phyloP scores from a whole-genome alignment of 2,329 filamentous ascomycete species.

The Pestalotiopsis sp. region DNA sequence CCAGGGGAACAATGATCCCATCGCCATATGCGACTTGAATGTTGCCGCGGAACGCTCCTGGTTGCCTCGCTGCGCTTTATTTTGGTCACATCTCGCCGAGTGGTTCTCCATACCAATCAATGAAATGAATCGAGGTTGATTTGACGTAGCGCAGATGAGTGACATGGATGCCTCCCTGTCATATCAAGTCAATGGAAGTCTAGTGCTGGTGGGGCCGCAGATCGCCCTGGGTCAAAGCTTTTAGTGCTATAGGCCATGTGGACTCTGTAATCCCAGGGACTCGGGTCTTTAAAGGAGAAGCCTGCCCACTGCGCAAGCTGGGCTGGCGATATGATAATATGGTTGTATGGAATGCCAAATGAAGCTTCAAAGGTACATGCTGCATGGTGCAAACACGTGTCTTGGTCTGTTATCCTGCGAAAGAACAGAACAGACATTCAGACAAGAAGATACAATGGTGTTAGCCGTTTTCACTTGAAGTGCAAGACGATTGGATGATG shows the following conservation, averaged over 20 bases:
- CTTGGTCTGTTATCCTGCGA: no score
- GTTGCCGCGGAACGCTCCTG: background rate
- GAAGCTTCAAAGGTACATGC: no score
- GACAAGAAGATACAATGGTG: background rate
- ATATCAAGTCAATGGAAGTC: background rate
- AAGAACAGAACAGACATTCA: background rate
- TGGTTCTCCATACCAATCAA: background rate
- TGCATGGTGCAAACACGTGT: no score
- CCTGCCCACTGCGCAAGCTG: background rate
- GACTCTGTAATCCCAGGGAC: slow-evolving; percentile 1
- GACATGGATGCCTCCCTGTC: background rate
- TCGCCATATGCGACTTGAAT: background rate
- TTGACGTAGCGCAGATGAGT: background rate
- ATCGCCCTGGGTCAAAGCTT: background rate
- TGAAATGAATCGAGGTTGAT: background rate
- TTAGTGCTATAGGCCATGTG: background rate
- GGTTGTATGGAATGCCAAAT: no score
- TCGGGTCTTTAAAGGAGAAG: background rate
- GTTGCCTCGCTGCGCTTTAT: background rate
- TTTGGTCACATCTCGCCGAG: background rate
- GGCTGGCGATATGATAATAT: no score
- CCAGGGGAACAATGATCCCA: background rate
- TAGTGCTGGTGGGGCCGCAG: background rate
- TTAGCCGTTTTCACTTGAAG: background rate
- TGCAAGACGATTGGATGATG: background rate